Percentiles rank a stretch among this genome's conserved stretches.
These are phyloP conservation scores for Penicillium sp. DNA, from an alignment of 2,329 filamentous ascomycete species.

Conservation along the genomic window DNA sequence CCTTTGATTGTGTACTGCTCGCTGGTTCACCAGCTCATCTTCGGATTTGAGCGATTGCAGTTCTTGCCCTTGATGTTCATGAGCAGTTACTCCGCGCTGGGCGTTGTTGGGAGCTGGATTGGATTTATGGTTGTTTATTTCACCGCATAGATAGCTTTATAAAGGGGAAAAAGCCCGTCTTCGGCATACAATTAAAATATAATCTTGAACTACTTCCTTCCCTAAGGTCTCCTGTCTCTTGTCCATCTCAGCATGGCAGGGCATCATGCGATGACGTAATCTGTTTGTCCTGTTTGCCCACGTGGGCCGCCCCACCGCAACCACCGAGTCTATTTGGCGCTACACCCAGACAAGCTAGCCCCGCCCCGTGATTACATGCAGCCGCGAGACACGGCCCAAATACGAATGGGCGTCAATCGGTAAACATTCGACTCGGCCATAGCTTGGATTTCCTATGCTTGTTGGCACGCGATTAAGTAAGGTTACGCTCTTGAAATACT, in stretches of 20 bases:
- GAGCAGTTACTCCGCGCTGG: constrained; percentile 89
- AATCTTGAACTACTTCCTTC: not conserved
- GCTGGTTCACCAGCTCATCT: constrained; percentile 78
- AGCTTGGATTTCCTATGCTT: no score
- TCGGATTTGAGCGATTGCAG: constrained; percentile 72
- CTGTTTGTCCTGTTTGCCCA: constrained; percentile 30
- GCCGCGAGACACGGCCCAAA: constrained; percentile 21
- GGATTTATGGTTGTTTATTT: constrained; percentile 95
- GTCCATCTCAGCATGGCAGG: not conserved
- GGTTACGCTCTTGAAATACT: no score
- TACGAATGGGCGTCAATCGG: constrained; percentile 15
- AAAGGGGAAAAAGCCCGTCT: not conserved
- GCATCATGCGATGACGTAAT: constrained; percentile 13
- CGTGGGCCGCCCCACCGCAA: constrained; percentile 27
- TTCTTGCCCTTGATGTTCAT: constrained; percentile 97
- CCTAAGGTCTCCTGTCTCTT: not conserved
- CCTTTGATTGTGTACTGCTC: constrained; percentile 90
- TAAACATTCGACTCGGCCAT: not conserved
- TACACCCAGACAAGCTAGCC: constrained; percentile 20
- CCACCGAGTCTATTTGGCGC: constrained; percentile 26
- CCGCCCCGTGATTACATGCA: constrained; percentile 18
- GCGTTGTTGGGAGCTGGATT: constrained; percentile 94
- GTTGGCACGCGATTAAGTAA: no score
- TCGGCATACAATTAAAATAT: not conserved
- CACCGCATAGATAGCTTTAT: constrained; percentile 39